Evolutionary conservation across 768 basidiomycete species (phyloP).

Genomic region (Dictyophora rubrovolvata): DNA sequence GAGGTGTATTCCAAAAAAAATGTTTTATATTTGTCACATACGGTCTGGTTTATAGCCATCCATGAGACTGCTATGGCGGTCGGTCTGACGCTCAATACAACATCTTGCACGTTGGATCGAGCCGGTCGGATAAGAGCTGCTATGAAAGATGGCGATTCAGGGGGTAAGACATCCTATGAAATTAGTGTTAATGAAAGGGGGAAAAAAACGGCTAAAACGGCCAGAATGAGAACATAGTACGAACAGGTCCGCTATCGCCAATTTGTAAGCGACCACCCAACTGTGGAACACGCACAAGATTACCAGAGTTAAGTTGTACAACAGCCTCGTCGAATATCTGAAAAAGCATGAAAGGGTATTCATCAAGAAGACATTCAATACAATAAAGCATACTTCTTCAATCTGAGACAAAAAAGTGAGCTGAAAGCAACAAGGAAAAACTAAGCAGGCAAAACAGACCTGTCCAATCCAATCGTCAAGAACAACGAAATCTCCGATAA

Average conservation of each 20-base stretch:
- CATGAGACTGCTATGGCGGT: slow-evolving; percentile 74
- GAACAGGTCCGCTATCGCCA: slow-evolving; percentile 66
- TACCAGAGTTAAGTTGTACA: slow-evolving; percentile 53
- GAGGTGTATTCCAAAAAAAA: background rate
- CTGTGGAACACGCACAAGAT: slow-evolving; percentile 66
- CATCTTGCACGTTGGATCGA: slow-evolving; percentile 39
- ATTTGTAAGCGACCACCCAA: slow-evolving; percentile 64
- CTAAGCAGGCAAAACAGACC: slow-evolving; percentile 28
- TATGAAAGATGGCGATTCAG: slow-evolving; percentile 14
- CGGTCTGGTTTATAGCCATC: slow-evolving; percentile 82
- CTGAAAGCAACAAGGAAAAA: background rate
- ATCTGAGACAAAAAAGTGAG: slow-evolving; percentile 32
- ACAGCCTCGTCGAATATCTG: slow-evolving; percentile 80
- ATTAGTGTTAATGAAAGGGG: slow-evolving; percentile 6
- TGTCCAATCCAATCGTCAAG: slow-evolving; percentile 86
- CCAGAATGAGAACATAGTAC: slow-evolving; percentile 16
- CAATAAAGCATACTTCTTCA: slow-evolving; percentile 50
- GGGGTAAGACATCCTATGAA: slow-evolving; percentile 56
- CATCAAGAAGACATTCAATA: background rate
- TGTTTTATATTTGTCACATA: slow-evolving; percentile 23
- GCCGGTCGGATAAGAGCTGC: slow-evolving; percentile 23
- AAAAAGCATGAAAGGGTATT: slow-evolving; percentile 11
- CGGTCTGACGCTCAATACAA: slow-evolving; percentile 63
- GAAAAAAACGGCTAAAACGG: background rate
- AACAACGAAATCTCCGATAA: slow-evolving; percentile 73